Evolutionary conservation across 306 rosid genomes (phyloP), one percentile per base, ranked within the genome.

Genomic region (Styphnolobium japonicum): DNA sequence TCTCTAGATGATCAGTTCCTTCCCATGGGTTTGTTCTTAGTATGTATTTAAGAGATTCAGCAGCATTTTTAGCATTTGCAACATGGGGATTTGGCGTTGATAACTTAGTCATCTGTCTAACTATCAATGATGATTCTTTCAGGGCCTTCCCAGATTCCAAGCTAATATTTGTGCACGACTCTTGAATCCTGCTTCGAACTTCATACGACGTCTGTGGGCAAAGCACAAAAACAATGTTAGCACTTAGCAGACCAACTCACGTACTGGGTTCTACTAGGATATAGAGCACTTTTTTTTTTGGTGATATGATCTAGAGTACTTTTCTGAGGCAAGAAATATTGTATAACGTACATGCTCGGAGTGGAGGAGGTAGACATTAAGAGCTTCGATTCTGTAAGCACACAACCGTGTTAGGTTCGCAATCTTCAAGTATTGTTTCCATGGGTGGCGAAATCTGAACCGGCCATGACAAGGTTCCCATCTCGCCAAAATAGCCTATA

Each of bases 391-490:
- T 63, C 82, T 81, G 81, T 82, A 82, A 3, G 91, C 91, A 76
- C 93, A 87, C 21, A 76, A 74, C 2, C 91, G 71, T 0, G 78
- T 51, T n/a, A 82, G 51, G 57, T 72, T 85, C 3, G 93, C 93
- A 2, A 88, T 34, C 61, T 82, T 85, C 2, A 84, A 49, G 83
- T 91, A 91, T 62, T 87, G 90, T 39, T 85, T 87, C 95, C 92
- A 90, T 7, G 95, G 95, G 46, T 90, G 92, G 4, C 81, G 87
- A 29, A 87, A 87, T 78, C 75, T 64, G 71, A 89, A 91, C 22
- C 19, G 46, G 2, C 90, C 89, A 60, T 91, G 90, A 23, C 82
- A 18, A 11, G 90, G 89, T 75, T 91, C 93, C 96, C 96, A 91
- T 72, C 88, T 78, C 12, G 93, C 96, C 74, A 87, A 75, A 81